Evolutionary conservation across 495 filamentous ascomycete species (phyloP), one percentile per base, ranked within the genome.

Genomic region (Usnea hakonensis): DNA sequence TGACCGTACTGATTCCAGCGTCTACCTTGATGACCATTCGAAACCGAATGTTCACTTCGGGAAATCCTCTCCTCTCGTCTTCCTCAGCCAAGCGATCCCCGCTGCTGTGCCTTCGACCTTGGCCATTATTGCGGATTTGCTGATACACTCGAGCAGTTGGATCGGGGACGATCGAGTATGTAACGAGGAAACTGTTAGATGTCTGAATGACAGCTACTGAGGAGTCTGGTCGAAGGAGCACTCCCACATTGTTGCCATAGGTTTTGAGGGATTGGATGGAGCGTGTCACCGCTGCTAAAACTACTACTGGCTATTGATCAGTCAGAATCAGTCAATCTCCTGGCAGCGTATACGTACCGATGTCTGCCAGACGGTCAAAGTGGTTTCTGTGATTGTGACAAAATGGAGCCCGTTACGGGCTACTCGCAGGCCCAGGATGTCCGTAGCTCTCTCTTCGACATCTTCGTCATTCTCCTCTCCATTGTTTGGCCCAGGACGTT

Each of bases 1-100:
- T 73, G n/a, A 87, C 90, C 66, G 80, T 83, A 36, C 85, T 85
- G 64, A 99, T 96, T 2, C 95, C 95, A 11, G 95, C 95, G 73
- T 99, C 94, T 26, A 99, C 90, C 74, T 95, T 95, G 62, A 99
- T 97, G 28, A 95, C 92, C 90, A 97, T 97, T 57, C 94, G 82
- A 75, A 99, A 97, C 23, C 90, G 85, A 50, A 97, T 79, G 64
- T 85, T 97, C 53, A 94, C 84, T 72, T 97, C 93, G 48, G 83
- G 82, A 23, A 96, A 87, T 2, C 89, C 89, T 59, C 82, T 85
- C n/a, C 87, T 86, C 71, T 96, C 79, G 68, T 85, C 81, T 32
- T 78, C 78, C 3, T 77, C 75, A 14, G 83, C 79, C 16, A 85
- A 82, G 26, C 81, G 84, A 40, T 65, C 57, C 37, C 84, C 82